phyloP scores from a whole-genome alignment of 2,329 filamentous ascomycete genomes.

The Scopulariopsis brevicaulis region DNA sequence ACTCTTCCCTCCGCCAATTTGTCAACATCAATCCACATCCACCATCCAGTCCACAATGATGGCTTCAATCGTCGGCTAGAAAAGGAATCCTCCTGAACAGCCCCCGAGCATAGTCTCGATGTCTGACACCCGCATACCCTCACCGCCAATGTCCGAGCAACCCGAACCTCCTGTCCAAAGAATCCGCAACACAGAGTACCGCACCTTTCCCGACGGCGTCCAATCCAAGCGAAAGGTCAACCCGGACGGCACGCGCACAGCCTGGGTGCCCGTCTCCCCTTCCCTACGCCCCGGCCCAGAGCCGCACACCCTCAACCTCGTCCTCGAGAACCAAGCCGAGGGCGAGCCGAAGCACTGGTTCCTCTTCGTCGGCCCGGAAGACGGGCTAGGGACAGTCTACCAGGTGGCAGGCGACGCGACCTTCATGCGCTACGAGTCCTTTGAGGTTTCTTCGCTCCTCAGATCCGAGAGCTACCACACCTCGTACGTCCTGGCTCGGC shows the following conservation, averaged over 20 bases:
- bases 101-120: too few relatives aligned
- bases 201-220: not conserved
- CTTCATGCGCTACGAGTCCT: not conserved
- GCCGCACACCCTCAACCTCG: not conserved
- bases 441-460: not conserved
- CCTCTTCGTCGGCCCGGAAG: not conserved
- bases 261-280: not conserved
- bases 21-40: too few relatives aligned
- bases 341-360: not conserved
- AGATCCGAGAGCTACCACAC: not conserved
- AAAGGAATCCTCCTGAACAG: too few relatives aligned
- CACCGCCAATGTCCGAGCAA: not conserved
- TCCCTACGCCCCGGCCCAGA: not conserved
- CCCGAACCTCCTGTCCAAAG: not conserved
- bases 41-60: too few relatives aligned
- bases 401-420: not conserved
- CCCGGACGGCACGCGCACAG: not conserved
- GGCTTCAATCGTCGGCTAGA: too few relatives aligned
- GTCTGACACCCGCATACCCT: too few relatives aligned
- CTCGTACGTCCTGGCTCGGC: not conserved
- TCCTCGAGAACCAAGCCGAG: not conserved
- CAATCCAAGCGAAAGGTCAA: not conserved
- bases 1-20: too few relatives aligned
- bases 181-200: not conserved
- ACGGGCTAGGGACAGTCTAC: not conserved